Evolutionary conservation across 192 early-diverging fungal genomes (phyloP).

Genomic region (Jimgerdemannia flammicorona): DNA sequence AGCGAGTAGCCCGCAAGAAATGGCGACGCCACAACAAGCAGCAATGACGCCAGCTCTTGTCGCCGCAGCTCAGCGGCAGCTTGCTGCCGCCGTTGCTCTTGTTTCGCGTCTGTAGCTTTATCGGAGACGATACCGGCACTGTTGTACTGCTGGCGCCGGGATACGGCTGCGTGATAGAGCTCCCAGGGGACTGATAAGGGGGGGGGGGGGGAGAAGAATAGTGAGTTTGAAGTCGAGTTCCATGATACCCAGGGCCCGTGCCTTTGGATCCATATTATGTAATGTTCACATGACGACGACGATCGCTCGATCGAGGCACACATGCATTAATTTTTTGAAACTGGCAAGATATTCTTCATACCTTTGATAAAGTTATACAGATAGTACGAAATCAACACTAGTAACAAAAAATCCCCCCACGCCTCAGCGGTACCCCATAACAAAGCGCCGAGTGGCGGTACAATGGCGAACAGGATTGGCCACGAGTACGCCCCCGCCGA

Average conservation of each 20-base stretch:
- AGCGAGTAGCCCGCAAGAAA: constrained; percentile 51
- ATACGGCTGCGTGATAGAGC: constrained; percentile 49
- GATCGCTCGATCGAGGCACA: too few species aligned
- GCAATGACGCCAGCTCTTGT: constrained; percentile 44
- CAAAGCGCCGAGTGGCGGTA: constrained; percentile 52
- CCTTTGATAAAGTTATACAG: constrained; percentile 61
- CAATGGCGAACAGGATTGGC: constrained; percentile 54
- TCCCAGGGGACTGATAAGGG: constrained; percentile 49
- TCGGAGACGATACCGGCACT: constrained; percentile 23
- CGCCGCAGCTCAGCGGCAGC: constrained; percentile 41
- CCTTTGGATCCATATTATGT: neutral
- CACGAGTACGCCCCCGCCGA: constrained; percentile 35
- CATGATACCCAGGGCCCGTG: too few species aligned
- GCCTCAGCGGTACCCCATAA: constrained; percentile 55
- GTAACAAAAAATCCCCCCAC: constrained; percentile 55
- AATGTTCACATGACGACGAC: neutral
- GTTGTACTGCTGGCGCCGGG: constrained; percentile 31
- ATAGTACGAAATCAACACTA: constrained; percentile 52
- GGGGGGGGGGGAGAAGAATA: too few species aligned
- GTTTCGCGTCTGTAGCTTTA: constrained; percentile 20
- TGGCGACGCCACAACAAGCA: constrained; percentile 47
- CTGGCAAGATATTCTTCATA: constrained; percentile 18
- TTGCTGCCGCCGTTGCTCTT: constrained; percentile 21
- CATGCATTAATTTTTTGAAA: too few species aligned
- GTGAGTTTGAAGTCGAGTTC: too few species aligned